Percentiles rank a stretch among this genome's conserved stretches.
Conservation (phyloP, 257 asterid species). For the Datura wrightii region DNA sequence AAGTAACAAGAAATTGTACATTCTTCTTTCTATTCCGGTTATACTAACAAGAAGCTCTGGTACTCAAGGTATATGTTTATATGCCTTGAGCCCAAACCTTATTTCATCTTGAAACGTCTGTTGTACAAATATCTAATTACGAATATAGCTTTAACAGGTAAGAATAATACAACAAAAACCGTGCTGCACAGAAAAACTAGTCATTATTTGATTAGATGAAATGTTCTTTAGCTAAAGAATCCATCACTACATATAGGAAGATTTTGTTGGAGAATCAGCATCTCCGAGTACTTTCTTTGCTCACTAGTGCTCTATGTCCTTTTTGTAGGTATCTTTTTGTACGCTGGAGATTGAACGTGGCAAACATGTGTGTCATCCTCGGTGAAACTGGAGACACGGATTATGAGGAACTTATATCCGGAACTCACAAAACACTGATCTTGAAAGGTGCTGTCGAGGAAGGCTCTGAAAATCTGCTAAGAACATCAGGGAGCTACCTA, state of each 20-base stretch:
- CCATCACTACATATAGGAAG: background rate
- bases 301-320: background rate
- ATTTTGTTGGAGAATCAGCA: background rate
- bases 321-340: conserved; percentile 73
- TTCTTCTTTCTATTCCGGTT: background rate
- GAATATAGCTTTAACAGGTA: background rate
- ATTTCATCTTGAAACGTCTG: background rate
- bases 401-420: conserved; percentile 75
- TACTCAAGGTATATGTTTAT: no score
- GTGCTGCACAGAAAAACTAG: background rate
- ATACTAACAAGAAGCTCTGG: background rate
- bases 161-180: background rate
- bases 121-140: background rate
- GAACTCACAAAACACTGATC: conserved; percentile 76
- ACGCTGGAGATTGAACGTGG: conserved; percentile 80
- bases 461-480: conserved; percentile 77
- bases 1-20: background rate
- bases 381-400: conserved; percentile 94
- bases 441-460: conserved; percentile 62
- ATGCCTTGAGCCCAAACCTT: background rate
- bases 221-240: background rate
- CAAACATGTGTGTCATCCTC: conserved; percentile 77
- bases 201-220: background rate
- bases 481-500: conserved; percentile 72
- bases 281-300: background rate